These are phyloP conservation scores for Sphaerulina vaccinii DNA, from an alignment of 2,329 filamentous ascomycete genomes.

Conservation along the genomic window DNA sequence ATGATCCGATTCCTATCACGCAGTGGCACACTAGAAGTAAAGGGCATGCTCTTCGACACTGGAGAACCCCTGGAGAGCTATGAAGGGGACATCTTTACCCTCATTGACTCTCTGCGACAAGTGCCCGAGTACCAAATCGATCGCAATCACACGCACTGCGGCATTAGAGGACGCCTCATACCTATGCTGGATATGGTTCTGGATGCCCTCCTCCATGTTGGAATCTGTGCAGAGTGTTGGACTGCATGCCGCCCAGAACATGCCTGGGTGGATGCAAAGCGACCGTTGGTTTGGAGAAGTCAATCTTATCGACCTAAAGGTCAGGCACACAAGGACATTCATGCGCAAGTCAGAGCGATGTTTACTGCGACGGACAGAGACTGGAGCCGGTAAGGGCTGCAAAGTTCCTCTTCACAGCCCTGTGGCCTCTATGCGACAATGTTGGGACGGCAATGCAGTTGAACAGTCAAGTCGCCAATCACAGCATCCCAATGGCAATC, in stretches of 20 bases:
- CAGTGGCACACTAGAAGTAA: conserved; percentile 60
- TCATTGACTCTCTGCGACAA: conserved; percentile 63
- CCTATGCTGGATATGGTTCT: conserved; percentile 66
- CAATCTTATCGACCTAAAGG: conserved; percentile 25
- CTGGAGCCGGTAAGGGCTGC: conserved; percentile 29
- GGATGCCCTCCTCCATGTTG: conserved; percentile 42
- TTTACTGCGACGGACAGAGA: conserved; percentile 37
- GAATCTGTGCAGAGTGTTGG: conserved; percentile 50
- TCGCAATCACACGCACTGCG: conserved; percentile 70
- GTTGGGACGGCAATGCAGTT: no score
- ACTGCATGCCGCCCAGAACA: conserved; percentile 39
- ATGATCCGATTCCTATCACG: conserved; percentile 69
- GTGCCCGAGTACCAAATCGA: conserved; percentile 73
- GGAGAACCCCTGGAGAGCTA: conserved; percentile 51
- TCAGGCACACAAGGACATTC: conserved; percentile 28
- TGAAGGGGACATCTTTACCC: conserved; percentile 59
- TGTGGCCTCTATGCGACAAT: neutral
- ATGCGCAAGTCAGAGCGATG: conserved; percentile 32
- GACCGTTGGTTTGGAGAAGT: conserved; percentile 45
- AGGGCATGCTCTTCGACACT: conserved; percentile 42
- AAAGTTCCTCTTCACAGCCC: neutral
- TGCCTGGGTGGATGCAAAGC: conserved; percentile 47
- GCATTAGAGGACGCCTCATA: conserved; percentile 63
- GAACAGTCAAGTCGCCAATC: no score
- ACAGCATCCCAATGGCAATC: no score